Evolutionary conservation across 2,329 filamentous ascomycete species (phyloP), one percentile per base, ranked within the genome.

Genomic region (Tolypocladium sp.): DNA sequence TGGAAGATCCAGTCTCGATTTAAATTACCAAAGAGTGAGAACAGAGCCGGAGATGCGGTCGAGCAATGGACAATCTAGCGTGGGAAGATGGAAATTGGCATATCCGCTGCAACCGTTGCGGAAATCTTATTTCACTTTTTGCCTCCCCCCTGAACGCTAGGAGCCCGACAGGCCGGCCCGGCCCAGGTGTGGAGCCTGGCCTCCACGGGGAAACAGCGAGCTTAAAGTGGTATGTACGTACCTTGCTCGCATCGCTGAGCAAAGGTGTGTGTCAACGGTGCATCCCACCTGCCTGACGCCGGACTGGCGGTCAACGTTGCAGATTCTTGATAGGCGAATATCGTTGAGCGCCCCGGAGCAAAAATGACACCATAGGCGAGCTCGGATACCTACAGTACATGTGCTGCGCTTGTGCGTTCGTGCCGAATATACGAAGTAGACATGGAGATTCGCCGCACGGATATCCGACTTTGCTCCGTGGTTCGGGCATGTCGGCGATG

Each of bases 221-320:
- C 44, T 27, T 7, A 46, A 46, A 13, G 22, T 12, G 44, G 22
- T 46, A 46, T 22, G 42, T 46, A 46, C 42, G 42, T 46, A 17
- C 13, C 42, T 27, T 4, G 42, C 42, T 17, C 5, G n/a, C 42
- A 9, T 22, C 22, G 44, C 17, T 17, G 22, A 46, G 42, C 42
- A 25, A 4, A n/a, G 52, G 52, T 55, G 52, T 55, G 52, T 38
- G 52, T 55, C n/a, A 10, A 13, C 5, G 35, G 30, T 38, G 52
- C 52, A 27, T 35, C 35, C 33, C 52, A 37, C 52, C 52, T 22
- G 20, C 42, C 42, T 7, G 42, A 15, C 42, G 25, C 44, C 25
- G 7, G 53, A 55, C 53, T 55, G 53, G 53, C 53, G 53, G 53
- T 55, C 53, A 55, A 55, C 35, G 53, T 41, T 55, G 53, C 53